Evolutionary conservation across 176 grass and related monocot species (phyloP), one percentile per base, ranked within the genome.

Genomic region (Pontederia paniculata): DNA sequence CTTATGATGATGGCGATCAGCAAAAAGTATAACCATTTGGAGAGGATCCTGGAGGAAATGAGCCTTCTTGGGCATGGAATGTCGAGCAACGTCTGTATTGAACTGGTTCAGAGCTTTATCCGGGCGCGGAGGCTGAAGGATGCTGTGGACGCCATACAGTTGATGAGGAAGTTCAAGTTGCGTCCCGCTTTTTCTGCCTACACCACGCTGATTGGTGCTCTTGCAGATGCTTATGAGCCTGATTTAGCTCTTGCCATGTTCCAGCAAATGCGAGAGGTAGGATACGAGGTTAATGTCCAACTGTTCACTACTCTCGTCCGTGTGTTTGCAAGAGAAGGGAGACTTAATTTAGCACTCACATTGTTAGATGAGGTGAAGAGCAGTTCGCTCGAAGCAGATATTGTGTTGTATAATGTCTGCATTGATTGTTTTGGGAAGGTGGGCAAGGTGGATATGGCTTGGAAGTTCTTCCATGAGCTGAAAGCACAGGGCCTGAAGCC

Each of bases 391-490:
- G 71, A 83, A 56, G 85, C 86, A 3, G 86, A 90, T 73, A 65
- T 90, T 14, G 77, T 88, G 8, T 2, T 97, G 54, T 97, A 88
- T 66, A 97, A 97, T 55, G 82, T 89, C 62, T 96, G 91, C 56
- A 87, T 89, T 13, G 82, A 89, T 63, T 89, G 76, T 63, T 96
- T 96, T 19, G 91, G 91, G 12, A 96, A 96, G 80, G 79, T 78
- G 41, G 86, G 82, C 56, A 96, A 87, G 59, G 67, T 96, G 43
- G 91, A 96, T 42, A 83, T 84, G 74, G 86, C 86, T 8, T 96
- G 91, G 91, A 96, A 96, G 63, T 95, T 95, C 57, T 95, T 95
- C 54, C 82, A 89, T 14, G 85, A 89, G 62, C 49, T 97, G 28
- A 90, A 81, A 75, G 73, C 74, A 1, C 77, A 90, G 41, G 86